A percentile compares a stretch with the other conserved stretches of the same genome.
phyloP scores from a whole-genome alignment of 352 stramenopile species.

The Globisporangium irregulare region DNA sequence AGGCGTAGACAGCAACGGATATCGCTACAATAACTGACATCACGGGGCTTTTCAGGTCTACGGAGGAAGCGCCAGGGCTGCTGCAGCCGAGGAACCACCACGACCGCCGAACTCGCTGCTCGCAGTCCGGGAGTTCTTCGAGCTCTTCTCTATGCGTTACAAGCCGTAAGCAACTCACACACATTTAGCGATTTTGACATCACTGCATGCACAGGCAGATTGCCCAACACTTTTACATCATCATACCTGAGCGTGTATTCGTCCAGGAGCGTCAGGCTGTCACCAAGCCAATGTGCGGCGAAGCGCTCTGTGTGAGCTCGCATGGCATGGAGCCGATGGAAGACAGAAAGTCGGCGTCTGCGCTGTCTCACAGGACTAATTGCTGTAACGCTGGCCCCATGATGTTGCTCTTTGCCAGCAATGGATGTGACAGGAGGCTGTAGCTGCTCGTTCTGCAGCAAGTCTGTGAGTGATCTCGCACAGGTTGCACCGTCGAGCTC shows the following conservation, averaged over 20 bases:
- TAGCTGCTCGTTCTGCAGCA: not conserved
- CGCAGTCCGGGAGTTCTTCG: not conserved
- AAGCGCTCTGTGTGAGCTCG: constrained; percentile 1
- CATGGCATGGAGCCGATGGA: not conserved
- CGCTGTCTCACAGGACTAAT: constrained; percentile 4
- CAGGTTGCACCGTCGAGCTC: too few relatives aligned
- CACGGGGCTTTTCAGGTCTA: not conserved
- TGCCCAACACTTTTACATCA: not conserved
- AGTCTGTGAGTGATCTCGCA: too few relatives aligned
- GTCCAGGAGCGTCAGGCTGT: not conserved
- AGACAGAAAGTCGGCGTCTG: not conserved
- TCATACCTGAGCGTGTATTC: constrained; percentile 5
- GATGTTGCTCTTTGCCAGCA: not conserved
- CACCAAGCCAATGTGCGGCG: constrained; percentile 3
- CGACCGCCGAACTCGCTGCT: not conserved
- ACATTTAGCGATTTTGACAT: not conserved
- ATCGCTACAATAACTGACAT: not conserved
- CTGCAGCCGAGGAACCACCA: not conserved
- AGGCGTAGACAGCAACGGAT: not conserved
- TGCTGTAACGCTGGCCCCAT: constrained; percentile 7
- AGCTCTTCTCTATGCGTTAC: constrained; percentile 3
- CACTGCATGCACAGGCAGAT: not conserved
- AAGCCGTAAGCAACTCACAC: not conserved
- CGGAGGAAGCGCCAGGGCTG: not conserved
- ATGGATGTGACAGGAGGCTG: not conserved